Evolutionary conservation across 148 eudicot genomes (phyloP), one percentile per base, ranked within the genome.

Genomic region (Spergularia bocconei): DNA sequence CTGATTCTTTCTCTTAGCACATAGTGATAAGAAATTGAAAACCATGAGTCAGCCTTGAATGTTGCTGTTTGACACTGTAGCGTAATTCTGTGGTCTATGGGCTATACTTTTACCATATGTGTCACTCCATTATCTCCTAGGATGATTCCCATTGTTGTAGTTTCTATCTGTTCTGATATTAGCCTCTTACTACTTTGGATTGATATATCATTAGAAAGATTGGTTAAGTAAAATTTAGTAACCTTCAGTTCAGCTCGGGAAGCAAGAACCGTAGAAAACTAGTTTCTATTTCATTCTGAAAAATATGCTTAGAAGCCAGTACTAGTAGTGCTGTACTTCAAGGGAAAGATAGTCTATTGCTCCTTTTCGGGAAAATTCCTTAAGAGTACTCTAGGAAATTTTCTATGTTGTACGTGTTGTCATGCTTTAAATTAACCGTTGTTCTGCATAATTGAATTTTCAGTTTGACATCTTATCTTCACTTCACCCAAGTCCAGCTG

Each of bases 401-500:
- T 20, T 58, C 53, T 33, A 62, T 39, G 9, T 33, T 39, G 0
- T 36, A 9, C 7, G 6, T 71, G 2, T 16, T 50, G 11, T 12
- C 41, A 16, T 41, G 33, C 21, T 75, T 48, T 47, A 47, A 10
- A 63, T 0, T 61, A 50, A 61, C 21, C 39, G 17, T 1, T 1
- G 68, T 51, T 71, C 17, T 57, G 67, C 62, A 50, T 69, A 12
- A 54, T 36, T 55, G 66, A 44, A 66, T 70, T 83, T 82, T 72
- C 92, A 94, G 98, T 90, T 84, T 87, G 88, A 92, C 66, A 81
- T 94, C 77, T 83, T 94, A 84, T 87, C 96, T 66, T 85, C 89
- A 51, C 93, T 94, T 63, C 97, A 94, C 73, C 98, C 98, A 66
- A 94, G 86, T 75, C 98, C 98, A 79, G 98, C 98, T 75, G 98